These are phyloP conservation scores for Cardiospermum halicacabum DNA, from an alignment of 345 rosid genomes.

Conservation along the genomic window DNA sequence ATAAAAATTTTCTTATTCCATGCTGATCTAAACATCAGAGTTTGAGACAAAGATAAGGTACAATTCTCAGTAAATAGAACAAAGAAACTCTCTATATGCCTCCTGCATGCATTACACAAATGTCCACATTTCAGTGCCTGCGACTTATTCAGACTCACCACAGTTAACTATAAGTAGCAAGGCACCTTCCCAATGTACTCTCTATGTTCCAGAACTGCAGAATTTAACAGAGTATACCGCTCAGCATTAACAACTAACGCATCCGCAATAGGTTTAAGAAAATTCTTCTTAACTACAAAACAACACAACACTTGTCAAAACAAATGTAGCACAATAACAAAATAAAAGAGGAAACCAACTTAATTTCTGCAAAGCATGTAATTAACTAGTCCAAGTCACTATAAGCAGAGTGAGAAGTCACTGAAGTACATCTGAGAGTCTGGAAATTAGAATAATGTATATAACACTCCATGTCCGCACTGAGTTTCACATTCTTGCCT, in stretches of 20 bases:
- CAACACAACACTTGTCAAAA: constrained; percentile 1
- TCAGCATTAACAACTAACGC: constrained; percentile 83
- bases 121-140: too few relatives aligned
- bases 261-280: constrained; percentile 79
- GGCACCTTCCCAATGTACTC: constrained; percentile 88
- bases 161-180: constrained; percentile 11
- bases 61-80: too few relatives aligned
- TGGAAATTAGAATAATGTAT: not conserved
- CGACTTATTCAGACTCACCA: too few relatives aligned
- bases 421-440: not conserved
- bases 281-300: constrained; percentile 66
- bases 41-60: too few relatives aligned
- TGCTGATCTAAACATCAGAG: too few relatives aligned
- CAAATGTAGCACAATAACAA: constrained; percentile 4
- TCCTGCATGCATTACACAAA: too few relatives aligned
- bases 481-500: not conserved
- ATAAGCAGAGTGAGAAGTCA: not conserved
- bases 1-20: too few relatives aligned
- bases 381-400: not conserved
- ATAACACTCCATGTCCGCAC: not conserved
- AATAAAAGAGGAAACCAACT: not conserved
- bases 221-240: constrained; percentile 88
- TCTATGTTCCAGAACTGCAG: constrained; percentile 85
- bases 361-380: not conserved
- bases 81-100: too few relatives aligned